Evolutionary conservation across 495 filamentous ascomycete genomes (phyloP), one percentile per base, ranked within the genome.

Genomic region (Neurospora cerealis): DNA sequence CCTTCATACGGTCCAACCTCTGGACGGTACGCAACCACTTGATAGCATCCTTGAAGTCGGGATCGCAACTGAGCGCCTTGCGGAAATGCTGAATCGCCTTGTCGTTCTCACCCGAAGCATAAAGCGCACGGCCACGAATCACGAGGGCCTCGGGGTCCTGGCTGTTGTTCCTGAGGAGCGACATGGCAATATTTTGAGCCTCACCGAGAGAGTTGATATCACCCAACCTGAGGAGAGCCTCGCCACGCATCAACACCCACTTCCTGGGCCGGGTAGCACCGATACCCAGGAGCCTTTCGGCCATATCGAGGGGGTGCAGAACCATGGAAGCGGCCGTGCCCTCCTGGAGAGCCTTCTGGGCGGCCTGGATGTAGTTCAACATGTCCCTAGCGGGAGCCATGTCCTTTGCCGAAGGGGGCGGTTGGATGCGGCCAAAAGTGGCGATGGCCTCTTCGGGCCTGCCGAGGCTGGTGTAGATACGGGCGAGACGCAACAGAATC

Each of bases 181-280:
- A 86, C 88, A 98, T 96, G 70, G 94, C 95, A 24, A 98, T 88
- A 79, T 94, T 95, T 82, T 97, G 93, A 17, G 93, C 95, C 78
- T 97, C 95, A 42, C 93, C 94, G 4, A 96, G 85, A 5, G 93
- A 90, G 83, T 97, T 98, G 72, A 88, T 87, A 77, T 92, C 94
- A 71, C 92, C 92, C 92, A 98, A 94, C 86, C 93, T 96, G 70
- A 99, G 83, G 76, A 96, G 92, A n/a, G 96, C 96, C 82, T 97
- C 95, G 28, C 93, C 96, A 19, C 92, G 87, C 90, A 99, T 89
- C 73, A 99, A 83, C 78, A 90, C 91, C 96, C 96, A 99, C 80
- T 96, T 95, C 80, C 95, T 88, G 19, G 96, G 96, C 80, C 90
- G 89, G 73, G 88, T 85, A 24, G 93, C 93, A 28, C 89, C 89